Evolutionary conservation across 2,329 filamentous ascomycete genomes (phyloP).

Genomic region (Penicillium occitanis): DNA sequence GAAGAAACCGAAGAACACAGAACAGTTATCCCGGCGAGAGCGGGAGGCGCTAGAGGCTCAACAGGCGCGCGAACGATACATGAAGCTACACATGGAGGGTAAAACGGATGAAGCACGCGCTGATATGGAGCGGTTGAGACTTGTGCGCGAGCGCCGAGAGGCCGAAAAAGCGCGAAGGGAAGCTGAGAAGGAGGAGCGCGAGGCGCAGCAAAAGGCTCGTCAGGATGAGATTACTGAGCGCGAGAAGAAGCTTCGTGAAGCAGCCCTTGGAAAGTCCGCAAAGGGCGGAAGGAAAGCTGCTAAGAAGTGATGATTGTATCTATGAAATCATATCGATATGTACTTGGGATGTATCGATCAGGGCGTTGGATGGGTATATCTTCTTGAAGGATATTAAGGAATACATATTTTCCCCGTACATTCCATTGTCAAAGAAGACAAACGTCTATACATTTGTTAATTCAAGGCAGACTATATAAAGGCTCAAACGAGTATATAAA

Average conservation of each 20-base stretch:
- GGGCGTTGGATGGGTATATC: neutral
- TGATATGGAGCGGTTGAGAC: conserved; percentile 76
- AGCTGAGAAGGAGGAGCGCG: conserved; percentile 63
- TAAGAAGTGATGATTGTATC: conserved; percentile 29
- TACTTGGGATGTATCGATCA: neutral
- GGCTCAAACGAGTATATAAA: neutral
- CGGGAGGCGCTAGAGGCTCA: conserved; percentile 80
- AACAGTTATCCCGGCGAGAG: conserved; percentile 65
- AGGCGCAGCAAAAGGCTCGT: conserved; percentile 41
- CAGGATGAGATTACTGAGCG: conserved; percentile 36
- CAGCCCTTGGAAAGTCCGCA: conserved; percentile 36
- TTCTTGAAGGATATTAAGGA: neutral
- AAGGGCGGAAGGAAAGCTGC: conserved; percentile 31
- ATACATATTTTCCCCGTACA: neutral
- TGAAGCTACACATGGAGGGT: conserved; percentile 87
- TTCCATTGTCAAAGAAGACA: neutral
- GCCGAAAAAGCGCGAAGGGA: conserved; percentile 79
- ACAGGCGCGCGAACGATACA: conserved; percentile 84
- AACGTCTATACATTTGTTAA: neutral
- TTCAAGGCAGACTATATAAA: neutral
- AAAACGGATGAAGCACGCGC: conserved; percentile 95
- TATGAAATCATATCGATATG: neutral
- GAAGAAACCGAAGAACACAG: neutral
- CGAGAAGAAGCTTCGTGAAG: conserved; percentile 43
- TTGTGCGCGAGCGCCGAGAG: conserved; percentile 83